A percentile compares a stretch with the other conserved stretches of the same genome.
Evolutionary conservation across 345 rosid genomes (phyloP).

Genomic region (Eucalyptus virginea): DNA sequence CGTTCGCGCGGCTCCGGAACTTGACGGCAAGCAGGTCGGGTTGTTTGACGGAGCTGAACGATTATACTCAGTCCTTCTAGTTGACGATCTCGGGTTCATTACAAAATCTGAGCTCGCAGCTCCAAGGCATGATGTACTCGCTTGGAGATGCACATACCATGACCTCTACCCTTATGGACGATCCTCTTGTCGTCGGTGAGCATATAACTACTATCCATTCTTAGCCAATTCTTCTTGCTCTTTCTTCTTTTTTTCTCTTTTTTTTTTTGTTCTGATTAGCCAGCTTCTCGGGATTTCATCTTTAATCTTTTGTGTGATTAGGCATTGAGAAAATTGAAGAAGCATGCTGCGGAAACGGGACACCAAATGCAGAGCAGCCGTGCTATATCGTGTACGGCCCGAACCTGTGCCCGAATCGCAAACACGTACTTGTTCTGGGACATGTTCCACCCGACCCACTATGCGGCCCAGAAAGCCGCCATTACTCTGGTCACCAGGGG

Average conservation of each 20-base stretch:
- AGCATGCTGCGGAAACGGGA: conserved; percentile 7
- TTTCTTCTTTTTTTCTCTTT: neutral
- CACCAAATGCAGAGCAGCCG: neutral
- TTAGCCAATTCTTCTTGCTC: neutral
- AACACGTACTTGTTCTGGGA: conserved; percentile 2
- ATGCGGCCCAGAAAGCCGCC: neutral
- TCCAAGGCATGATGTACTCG: neutral
- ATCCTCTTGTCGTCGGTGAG: neutral
- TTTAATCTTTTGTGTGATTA: neutral
- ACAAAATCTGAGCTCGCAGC: neutral
- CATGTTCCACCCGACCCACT: conserved; percentile 1
- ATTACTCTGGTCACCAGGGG: neutral
- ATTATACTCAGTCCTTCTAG: neutral
- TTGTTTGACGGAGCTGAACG: conserved; percentile 6
- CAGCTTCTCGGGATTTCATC: neutral
- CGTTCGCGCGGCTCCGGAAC: neutral
- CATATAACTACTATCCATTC: neutral
- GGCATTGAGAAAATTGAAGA: neutral
- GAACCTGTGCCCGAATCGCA: neutral
- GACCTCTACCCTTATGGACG: neutral
- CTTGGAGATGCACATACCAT: neutral
- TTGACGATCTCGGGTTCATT: neutral
- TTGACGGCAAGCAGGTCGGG: neutral
- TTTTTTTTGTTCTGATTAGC: neutral
- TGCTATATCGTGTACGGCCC: neutral